Base-by-base conservation (phyloP, 148 eudicot genomes). In the Euryodendron excelsum region DNA sequence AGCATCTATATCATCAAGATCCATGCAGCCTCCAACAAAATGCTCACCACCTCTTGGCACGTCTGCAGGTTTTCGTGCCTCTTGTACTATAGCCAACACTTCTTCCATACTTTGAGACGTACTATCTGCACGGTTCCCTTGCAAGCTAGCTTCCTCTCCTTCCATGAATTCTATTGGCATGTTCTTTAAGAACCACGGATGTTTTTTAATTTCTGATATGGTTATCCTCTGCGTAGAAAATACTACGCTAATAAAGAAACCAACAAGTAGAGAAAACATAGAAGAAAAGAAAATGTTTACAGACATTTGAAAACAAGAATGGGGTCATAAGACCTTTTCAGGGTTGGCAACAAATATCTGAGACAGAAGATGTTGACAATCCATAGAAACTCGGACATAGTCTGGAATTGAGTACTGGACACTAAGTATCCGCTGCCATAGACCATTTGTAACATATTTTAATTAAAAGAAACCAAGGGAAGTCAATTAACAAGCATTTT, bases 341-440 rank as follows among this genome's bases (percentile, higher is more conserved):
- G 97, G 97, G 47, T 90, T 86, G 37, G 92, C 91, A 1, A 89
- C 94, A 17, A 92, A 92, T 10, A 92, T 89, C 15, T 90, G 86
- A 45, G 97, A 90, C 3, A 92, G 84, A 55, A 92, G 94, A 69
- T 90, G 94, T 34, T 75, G 80, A 80, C 97, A 92, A 15, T 92
- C 91, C 73, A 64, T 84, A 31, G 97, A 92, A 61, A 92, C 53
- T 62, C 93, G 85, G 37, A 92, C 94, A 75, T 92, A 92, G 73
- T 90, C 92, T 34, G 97, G 97, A 41, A 92, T 90, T 13, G 93
- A 88, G 76, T 90, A 92, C 56, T 88, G 87, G 23, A 89, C 94
- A 27, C 90, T 88, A 13, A 92, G 85, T 78, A 92, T 92, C 69
- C 94, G 78, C 97, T 92, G 97, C 58, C 76, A 75, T 34, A 44